These are phyloP conservation scores for Pythium phragmitis DNA, from an alignment of 352 stramenopile species.

Conservation along the genomic window DNA sequence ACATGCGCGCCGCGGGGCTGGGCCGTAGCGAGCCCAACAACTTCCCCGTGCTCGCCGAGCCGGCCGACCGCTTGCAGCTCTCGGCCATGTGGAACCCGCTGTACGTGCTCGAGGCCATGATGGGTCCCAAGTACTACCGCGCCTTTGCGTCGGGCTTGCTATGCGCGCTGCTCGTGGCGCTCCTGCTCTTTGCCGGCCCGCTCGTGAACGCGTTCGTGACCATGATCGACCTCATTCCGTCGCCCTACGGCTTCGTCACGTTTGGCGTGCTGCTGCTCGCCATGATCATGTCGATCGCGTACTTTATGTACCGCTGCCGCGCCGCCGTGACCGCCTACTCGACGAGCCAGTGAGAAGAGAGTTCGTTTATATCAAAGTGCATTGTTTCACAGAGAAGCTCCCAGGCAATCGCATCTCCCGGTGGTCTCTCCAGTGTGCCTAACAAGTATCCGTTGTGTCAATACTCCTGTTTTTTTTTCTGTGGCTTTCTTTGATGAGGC, in stretches of 20 bases:
- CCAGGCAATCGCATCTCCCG: too few relatives aligned
- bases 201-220: constrained; percentile 70
- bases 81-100: constrained; percentile 84
- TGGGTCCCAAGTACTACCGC: constrained; percentile 74
- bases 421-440: too few relatives aligned
- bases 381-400: too few relatives aligned
- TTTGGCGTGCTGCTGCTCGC: constrained; percentile 47
- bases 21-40: constrained; percentile 79
- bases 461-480: background rate
- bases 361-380: too few relatives aligned
- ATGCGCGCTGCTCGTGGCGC: constrained; percentile 48
- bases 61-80: constrained; percentile 69
- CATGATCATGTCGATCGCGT: constrained; percentile 41
- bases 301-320: constrained; percentile 58
- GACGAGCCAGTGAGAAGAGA: constrained; percentile 3
- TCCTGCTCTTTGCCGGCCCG: constrained; percentile 69
- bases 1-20: constrained; percentile 63
- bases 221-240: constrained; percentile 60
- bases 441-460: background rate
- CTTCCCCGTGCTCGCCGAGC: constrained; percentile 71
- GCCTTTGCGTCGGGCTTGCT: constrained; percentile 66
- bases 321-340: constrained; percentile 34
- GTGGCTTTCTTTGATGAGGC: background rate
- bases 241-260: constrained; percentile 55
- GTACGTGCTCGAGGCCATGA: constrained; percentile 72